Evolutionary conservation across 306 rosid genomes (phyloP).

Genomic region (Ormosia semicastrata): DNA sequence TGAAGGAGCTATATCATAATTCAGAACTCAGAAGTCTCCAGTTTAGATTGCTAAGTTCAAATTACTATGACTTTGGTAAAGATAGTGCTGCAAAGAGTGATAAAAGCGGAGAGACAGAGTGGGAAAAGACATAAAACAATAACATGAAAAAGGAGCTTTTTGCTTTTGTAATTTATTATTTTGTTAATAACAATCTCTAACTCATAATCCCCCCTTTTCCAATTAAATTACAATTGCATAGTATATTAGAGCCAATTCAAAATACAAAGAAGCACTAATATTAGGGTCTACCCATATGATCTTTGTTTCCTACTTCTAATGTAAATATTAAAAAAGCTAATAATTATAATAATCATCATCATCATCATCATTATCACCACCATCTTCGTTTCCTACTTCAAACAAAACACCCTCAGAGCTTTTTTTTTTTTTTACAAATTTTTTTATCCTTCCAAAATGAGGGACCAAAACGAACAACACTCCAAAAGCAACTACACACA

Average conservation of each 20-base stretch:
- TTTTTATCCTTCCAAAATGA: background rate
- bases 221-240: background rate
- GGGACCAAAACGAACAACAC: background rate
- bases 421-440: too few species aligned
- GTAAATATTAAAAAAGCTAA: background rate
- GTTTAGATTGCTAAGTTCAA: background rate
- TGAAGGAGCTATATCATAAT: background rate
- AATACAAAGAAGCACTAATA: background rate
- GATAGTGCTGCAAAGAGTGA: background rate
- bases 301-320: background rate
- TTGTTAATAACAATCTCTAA: background rate
- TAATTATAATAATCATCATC: background rate
- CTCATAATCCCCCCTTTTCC: background rate
- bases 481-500: background rate
- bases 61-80: background rate
- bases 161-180: background rate
- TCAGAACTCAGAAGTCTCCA: background rate
- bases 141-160: background rate
- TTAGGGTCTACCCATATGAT: background rate
- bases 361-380: constrained; percentile 2
- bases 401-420: background rate
- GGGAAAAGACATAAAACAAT: background rate
- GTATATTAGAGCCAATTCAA: background rate
- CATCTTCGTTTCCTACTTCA: background rate
- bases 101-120: background rate